Evolutionary conservation across 352 stramenopile species (phyloP), one percentile per base, ranked within the genome.

Genomic region (Phytophthora tubulina): DNA sequence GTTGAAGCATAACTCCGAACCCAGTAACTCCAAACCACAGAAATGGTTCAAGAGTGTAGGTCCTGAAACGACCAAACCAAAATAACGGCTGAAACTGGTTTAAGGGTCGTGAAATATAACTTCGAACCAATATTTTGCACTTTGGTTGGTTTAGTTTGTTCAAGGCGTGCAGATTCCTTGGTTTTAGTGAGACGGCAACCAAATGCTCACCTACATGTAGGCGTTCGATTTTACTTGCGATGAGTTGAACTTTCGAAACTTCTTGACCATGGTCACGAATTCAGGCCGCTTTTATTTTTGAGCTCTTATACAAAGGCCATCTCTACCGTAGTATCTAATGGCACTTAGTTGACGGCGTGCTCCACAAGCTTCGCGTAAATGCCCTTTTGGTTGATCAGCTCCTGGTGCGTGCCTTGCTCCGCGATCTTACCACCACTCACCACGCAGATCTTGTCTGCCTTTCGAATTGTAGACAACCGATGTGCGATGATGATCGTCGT

Each of bases 401-500:
- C 90, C 21, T 89, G 64, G 76, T 99, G 96, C 6, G 90, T 98
- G 31, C 97, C 97, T 36, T 90, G 75, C 70, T 99, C 96, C 2
- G 94, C 89, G 27, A 99, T 90, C 54, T 82, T 82, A 9, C 97
- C 97, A 21, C 96, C 82, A 27, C 97, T 84, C 49, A 99, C 41
- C 0, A 46, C 41, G 4, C 41, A 46, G 10, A 46, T 46, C 5
- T 46, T 46, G 82, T 99, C 94, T 39, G 94, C 96, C 80, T 97
- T 91, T 64, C 93, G 90, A 62, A 99, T 95, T 3, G 94, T 99
- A 55, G 87, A 97, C 30, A 99, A 72, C 8, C 97, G 86, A 74
- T 99, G 97, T 1, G 96, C 97, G 60, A 98, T 97, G 44, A 98
- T 91, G 56, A 99, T 84, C 31, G 90, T 98, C 44, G 96, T 99